Base-by-base conservation (phyloP, 306 rosid genomes). In the Corylus heterophylla region DNA sequence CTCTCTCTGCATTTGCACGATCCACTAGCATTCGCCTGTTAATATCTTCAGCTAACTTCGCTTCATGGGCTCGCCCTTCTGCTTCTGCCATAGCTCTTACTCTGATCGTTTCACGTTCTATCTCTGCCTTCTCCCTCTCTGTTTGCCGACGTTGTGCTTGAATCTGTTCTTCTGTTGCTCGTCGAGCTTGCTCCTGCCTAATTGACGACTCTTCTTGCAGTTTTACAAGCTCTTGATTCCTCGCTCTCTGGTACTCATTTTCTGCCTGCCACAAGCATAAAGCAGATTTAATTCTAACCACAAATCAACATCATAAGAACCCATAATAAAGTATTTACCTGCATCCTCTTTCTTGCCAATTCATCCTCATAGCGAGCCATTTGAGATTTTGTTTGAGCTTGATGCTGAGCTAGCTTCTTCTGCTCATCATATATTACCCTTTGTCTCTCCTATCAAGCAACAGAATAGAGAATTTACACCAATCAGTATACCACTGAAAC, bases 171-270 rank as follows among this genome's bases (percentile, higher is more conserved):
- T 96, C 99, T 14, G 92, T 93, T 35, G 98, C 96, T 42, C 98
- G 93, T 3, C 96, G 92, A 75, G 94, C 91, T 83, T 96, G 94
- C 88, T 96, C 98, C 79, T 86, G 97, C 83, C 97, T 83, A 80
- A 90, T 88, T n/a, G 99, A 89, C 64, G 99, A 96, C 16, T 90
- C 94, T 83, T 96, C 99, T 88, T 96, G 99, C 85, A 91, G 45
- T 84, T 90, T 91, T 48, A 96, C 99, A 27, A 93, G 96, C 85
- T 96, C 97, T 85, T 92, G 94, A 81, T 96, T 96, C 89, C 99
- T 93, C 56, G 91, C 84, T 69, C 97, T 90, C 9, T 91, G 94
- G 74, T 85, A 74, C 79, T 93, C 98, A 86, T 91, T 93, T 87
- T 96, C 99, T 61, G 87, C 91, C 99, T 95, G 89, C 72, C 72